Base-by-base conservation (phyloP, 345 rosid species). In the Carallia pectinifolia region DNA sequence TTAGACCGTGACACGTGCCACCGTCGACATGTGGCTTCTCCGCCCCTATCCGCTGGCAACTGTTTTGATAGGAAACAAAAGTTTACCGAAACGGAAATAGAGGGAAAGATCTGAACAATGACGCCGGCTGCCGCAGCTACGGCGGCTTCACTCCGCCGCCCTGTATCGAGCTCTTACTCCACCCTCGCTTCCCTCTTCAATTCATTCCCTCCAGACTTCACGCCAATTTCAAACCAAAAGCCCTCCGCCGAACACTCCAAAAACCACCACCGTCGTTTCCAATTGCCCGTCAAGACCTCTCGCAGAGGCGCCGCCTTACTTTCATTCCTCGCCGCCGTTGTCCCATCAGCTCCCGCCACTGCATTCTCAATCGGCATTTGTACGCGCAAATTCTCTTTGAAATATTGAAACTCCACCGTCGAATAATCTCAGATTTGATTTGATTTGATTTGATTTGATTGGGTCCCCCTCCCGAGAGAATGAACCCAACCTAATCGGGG, bases 321-420 rank as follows among this genome's bases (percentile, higher is more conserved):
- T 73, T 81, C 89, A 23, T 69, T 88, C 68, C 72, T 89, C 58
- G 65, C 84, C 53, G 72, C 80, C 17, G 66, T 84, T 48, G 23
- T 87, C 39, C 73, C 53, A 0, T 71, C 88, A 3, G 60, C 74
- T 48, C 81, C 87, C 0, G 93, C 96, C 39, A 34, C 72, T n/a
- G 95, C 97, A 30, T 91, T 91, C 82, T 82, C 89, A 67, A 53
- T 90, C 37, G 97, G 98, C 79, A 88, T 91, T 75, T 88, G 97
- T 91, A 82, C 39, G 79, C 67, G 18, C 47, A 40, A 10, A 53
- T 67, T 5, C 34, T 67, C 38, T 0, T 18, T 33, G 23, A 1
- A 8, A 17, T 15, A 2, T n/a, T 18, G 2, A 38, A 16, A 27
- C n/a, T n/a, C 23, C 23, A 23, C 29, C 74, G n/a, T 27, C 48